Percentiles rank a stretch among this genome's conserved stretches.
Evolutionary conservation across 2,329 filamentous ascomycete genomes (phyloP).

Genomic region (Setomelanomma holmii): DNA sequence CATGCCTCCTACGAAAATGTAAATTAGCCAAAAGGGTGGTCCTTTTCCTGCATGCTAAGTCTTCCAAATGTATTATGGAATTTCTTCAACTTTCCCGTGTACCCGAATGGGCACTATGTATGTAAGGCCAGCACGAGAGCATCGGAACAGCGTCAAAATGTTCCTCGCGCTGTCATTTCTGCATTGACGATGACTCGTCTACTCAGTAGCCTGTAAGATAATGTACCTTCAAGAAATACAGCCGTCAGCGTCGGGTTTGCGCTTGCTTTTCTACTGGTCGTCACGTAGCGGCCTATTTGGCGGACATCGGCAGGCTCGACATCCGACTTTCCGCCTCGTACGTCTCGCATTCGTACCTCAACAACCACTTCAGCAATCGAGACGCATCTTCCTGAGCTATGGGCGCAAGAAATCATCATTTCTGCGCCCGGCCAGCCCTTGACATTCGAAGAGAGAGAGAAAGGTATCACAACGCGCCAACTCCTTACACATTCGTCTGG

Average conservation of each 20-base stretch:
- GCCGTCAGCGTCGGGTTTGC: too few relatives aligned
- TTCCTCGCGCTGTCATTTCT: too few relatives aligned
- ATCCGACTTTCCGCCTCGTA: conserved; percentile 4
- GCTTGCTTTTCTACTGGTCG: too few relatives aligned
- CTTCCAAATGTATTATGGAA: background rate
- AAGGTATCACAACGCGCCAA: conserved; percentile 27
- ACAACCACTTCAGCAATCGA: conserved; percentile 22
- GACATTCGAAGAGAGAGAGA: conserved; percentile 6
- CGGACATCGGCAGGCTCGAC: background rate
- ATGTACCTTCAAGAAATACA: too few relatives aligned
- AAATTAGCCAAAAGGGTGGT: background rate
- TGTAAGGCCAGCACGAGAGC: too few relatives aligned
- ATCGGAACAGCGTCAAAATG: too few relatives aligned
- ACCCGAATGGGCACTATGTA: background rate
- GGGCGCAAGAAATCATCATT: conserved; percentile 12
- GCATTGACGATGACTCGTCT: too few relatives aligned
- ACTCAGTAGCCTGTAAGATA: too few relatives aligned
- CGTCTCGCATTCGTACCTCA: conserved; percentile 13
- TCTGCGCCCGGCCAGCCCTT: conserved; percentile 9
- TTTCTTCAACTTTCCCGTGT: background rate
- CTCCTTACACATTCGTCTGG: conserved; percentile 60
- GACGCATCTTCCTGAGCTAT: conserved; percentile 35
- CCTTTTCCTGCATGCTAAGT: background rate
- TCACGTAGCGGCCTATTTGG: background rate
- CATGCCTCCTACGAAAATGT: background rate